Evolutionary conservation across 108 stramenopile genomes (phyloP), one percentile per base, ranked within the genome.

Genomic region (Aureococcus anophagefferens): DNA sequence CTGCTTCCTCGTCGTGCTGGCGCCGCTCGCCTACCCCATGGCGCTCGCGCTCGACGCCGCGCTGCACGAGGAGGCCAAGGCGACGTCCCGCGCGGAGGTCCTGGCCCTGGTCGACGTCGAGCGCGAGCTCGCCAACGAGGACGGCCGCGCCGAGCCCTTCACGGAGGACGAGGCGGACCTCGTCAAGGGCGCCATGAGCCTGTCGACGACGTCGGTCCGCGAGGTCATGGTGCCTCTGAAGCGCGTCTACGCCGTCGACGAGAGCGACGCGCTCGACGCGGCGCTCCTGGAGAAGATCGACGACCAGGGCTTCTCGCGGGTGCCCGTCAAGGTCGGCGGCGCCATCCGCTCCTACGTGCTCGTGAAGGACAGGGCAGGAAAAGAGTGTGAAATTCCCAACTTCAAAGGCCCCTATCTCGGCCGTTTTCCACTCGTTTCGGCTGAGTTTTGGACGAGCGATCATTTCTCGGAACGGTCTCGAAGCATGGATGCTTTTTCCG

Each of bases 1-100:
- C 35, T 17, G 86, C 30, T 82, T 96, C 45, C 86, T 99, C 85
- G 44, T 73, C 15, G 25, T 96, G 7, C 72, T 94, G 40, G 80
- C 67, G 15, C 94, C 96, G 15, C 64, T 99, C 21, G 84, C 95
- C 5, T 89, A 75, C 66, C 98, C 98, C 7, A 93, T 99, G 65
- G 81, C 92, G 14, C 80, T 80, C 51, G 11, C 89, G 9, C 77
- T 99, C 65, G 97, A 96, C 76, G 67, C 73, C 7, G 33, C 86
- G 14, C 69, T 94, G 45, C 88, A 88, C 65, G 79, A 89, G 13
- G 85, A 86, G 63, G 85, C 77, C 15, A 71, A 76, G 5, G 70
- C 33, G 14, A 79, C 74, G 36, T 69, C 37, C 63, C 65, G 76
- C 21, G 33, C 11, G 76, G 46, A 30, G 69, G 76, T 63, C 76